A percentile compares a stretch with the other conserved stretches of the same genome.
Conservation (phyloP, 1,139 yeast genomes). For the Tardiomyces digboiensis region DNA sequence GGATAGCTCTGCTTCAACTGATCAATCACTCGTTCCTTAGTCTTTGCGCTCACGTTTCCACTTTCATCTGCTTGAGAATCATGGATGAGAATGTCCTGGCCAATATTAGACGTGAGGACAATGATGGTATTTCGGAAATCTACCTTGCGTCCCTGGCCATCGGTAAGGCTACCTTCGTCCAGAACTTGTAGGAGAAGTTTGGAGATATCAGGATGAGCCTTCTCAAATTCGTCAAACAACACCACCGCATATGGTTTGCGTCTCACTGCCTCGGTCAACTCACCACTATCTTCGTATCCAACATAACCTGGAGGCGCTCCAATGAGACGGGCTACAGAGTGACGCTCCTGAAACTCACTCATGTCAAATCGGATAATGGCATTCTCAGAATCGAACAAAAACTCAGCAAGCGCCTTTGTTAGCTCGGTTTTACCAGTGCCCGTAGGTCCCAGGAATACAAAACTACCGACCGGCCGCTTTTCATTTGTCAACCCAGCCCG, state of each 20-base stretch:
- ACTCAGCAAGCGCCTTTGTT: constrained; percentile 86
- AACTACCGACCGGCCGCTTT: constrained; percentile 90
- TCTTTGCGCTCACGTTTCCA: constrained; percentile 37
- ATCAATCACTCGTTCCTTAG: constrained; percentile 52
- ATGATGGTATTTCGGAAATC: constrained; percentile 92
- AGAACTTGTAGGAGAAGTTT: constrained; percentile 83
- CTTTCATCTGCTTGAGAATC: constrained; percentile 36
- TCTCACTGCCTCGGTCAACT: constrained; percentile 90
- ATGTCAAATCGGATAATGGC: constrained; percentile 89
- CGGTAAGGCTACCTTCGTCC: constrained; percentile 92
- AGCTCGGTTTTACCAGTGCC: constrained; percentile 98
- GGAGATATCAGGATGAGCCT: constrained; percentile 91
- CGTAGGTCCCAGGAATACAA: constrained; percentile 94
- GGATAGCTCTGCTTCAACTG: constrained; percentile 67
- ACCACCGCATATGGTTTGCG: constrained; percentile 92
- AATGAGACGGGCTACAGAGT: constrained; percentile 77
- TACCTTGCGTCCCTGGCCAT: constrained; percentile 87
- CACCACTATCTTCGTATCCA: constrained; percentile 90
- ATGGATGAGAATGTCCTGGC: constrained; percentile 81
- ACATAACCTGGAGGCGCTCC: constrained; percentile 99
- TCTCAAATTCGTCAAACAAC: constrained; percentile 91
- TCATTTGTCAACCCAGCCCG: constrained; percentile 95
- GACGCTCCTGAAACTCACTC: constrained; percentile 97
- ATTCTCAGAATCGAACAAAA: constrained; percentile 78
- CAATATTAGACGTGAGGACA: constrained; percentile 96